A percentile compares a stretch with the other conserved stretches of the same genome.
phyloP scores from a whole-genome alignment of 164 flowering plant genomes.

The Tetracentron sinense region DNA sequence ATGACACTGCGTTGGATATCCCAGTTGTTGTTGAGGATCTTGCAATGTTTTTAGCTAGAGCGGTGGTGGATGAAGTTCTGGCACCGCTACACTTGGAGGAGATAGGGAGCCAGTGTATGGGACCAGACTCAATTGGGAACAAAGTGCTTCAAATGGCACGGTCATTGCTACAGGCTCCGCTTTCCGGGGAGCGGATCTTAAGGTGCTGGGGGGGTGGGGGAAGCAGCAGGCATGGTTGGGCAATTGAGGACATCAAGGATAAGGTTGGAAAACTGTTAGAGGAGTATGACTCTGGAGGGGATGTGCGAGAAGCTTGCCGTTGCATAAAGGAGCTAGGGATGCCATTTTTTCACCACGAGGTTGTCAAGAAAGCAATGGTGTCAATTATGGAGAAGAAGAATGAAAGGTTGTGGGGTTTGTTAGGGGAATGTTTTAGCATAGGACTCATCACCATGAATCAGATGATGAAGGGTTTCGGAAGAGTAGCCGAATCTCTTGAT shows the following conservation, averaged over 20 bases:
- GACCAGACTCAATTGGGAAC: conserved; percentile 41
- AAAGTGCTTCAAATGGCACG: conserved; percentile 59
- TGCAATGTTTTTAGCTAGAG: conserved; percentile 77
- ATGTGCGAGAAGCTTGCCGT: conserved; percentile 52
- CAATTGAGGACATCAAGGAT: conserved; percentile 67
- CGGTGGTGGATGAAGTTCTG: conserved; percentile 77
- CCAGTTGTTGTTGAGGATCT: conserved; percentile 68
- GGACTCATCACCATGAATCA: conserved; percentile 63
- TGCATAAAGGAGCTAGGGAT: conserved; percentile 72
- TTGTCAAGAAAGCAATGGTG: conserved; percentile 72
- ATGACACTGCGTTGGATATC: conserved; percentile 71
- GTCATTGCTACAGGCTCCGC: conserved; percentile 56
- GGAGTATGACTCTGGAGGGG: conserved; percentile 77
- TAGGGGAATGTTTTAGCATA: conserved; percentile 39
- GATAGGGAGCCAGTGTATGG: conserved; percentile 39
- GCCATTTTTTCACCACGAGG: conserved; percentile 85
- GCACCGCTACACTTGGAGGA: conserved; percentile 75
- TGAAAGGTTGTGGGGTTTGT: conserved; percentile 48
- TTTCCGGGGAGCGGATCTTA: conserved; percentile 57
- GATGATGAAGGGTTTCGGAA: conserved; percentile 63
- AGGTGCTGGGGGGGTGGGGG: conserved; percentile 72
- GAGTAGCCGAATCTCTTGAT: conserved; percentile 59
- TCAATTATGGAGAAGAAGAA: conserved; percentile 52
- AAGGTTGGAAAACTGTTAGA: conserved; percentile 57
- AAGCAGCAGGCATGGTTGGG: conserved; percentile 49